These are phyloP conservation scores for Saccharomyces hybrid DNA, from an alignment of 1,139 yeast genomes.

Conservation along the genomic window DNA sequence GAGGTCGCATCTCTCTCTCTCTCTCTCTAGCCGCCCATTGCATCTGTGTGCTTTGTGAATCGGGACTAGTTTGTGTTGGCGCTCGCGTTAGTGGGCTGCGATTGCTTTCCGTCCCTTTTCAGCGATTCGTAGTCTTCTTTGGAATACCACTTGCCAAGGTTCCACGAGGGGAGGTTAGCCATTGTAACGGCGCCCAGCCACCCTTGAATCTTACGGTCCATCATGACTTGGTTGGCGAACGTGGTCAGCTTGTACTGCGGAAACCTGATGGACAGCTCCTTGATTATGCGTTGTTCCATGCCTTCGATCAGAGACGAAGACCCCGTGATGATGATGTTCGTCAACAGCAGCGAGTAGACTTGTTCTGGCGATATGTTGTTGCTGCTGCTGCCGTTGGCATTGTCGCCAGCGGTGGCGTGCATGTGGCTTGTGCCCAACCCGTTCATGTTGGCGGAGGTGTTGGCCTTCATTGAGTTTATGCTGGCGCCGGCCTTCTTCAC, in stretches of 20 bases:
- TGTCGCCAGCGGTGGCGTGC: not conserved
- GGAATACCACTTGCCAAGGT: slow-evolving; percentile 25
- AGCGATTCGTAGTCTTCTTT: slow-evolving; percentile 16
- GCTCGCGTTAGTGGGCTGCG: not conserved
- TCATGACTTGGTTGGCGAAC: slow-evolving; percentile 26
- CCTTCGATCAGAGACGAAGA: slow-evolving; percentile 55
- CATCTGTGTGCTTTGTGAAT: not conserved
- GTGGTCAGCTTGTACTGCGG: slow-evolving; percentile 30
- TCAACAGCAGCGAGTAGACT: slow-evolving; percentile 32
- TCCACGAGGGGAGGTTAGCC: slow-evolving; percentile 27
- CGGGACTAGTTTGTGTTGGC: not conserved
- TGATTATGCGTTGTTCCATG: slow-evolving; percentile 51
- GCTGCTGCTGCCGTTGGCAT: slow-evolving; percentile 8
- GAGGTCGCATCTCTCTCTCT: not conserved
- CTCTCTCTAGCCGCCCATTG: not conserved
- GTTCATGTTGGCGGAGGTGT: slow-evolving; percentile 2
- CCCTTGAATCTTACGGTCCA: slow-evolving; percentile 27
- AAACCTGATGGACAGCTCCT: slow-evolving; percentile 37
- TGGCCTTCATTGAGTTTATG: slow-evolving; percentile 15
- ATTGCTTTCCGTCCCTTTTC: slow-evolving; percentile 1
- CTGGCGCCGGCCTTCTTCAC: slow-evolving; percentile 28
- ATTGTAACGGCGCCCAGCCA: slow-evolving; percentile 27
- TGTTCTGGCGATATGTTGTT: slow-evolving; percentile 17
- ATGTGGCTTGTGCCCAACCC: slow-evolving; percentile 10
- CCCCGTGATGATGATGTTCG: slow-evolving; percentile 64